Base-by-base conservation (phyloP, 2,329 filamentous ascomycete species). In the Chrysoporthe deuterocubensis region DNA sequence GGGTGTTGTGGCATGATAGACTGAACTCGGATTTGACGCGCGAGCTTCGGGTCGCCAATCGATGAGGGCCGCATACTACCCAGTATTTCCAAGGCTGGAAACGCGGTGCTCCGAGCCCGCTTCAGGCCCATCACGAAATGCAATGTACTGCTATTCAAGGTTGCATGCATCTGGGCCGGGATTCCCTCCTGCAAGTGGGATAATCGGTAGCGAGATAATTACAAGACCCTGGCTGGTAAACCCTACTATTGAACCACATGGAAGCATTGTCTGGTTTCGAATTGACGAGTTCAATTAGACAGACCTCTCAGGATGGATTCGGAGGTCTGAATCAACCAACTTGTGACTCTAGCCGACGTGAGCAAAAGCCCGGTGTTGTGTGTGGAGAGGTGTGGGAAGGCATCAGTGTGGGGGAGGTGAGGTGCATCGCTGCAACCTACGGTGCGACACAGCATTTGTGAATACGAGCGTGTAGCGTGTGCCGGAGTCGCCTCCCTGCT, bases 391-490 rank as follows among this genome's bases (percentile, higher is more conserved):
- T 32, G 9, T 43, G n/a, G 57, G 18, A 44, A 44, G 40, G 18
- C 40, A 6, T 42, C 37, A n/a, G 40, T 44, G 4, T 34, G 34
- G 54, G 37, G 32, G 54, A 16, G 34, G 18, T 14, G 56, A 26
- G n/a, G 18, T 44, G 57, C 57, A 60, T 26, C 40, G 57, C 57
- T 43, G 40, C 57, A 32, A 43, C 37, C n/a, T 16, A 60, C 40
- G n/a, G n/a, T 60, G 57, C 50, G 52, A 64, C 67, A 68, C 54
- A 59, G 44, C 58, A 66, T 44, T 37, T 61, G 50, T 57, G 58
- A 50, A 68, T 68, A 68, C 67, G 63, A 66, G 58, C 54, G 32
- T 42, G 14, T 62, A 65, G 52, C 18, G 58, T 46, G 9, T 57
- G 46, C 46, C 16, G 56, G 46, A 44, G 46, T 68, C 50, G 66